Base-by-base conservation (phyloP, 352 stramenopile species). In the Phytophthora europaea region DNA sequence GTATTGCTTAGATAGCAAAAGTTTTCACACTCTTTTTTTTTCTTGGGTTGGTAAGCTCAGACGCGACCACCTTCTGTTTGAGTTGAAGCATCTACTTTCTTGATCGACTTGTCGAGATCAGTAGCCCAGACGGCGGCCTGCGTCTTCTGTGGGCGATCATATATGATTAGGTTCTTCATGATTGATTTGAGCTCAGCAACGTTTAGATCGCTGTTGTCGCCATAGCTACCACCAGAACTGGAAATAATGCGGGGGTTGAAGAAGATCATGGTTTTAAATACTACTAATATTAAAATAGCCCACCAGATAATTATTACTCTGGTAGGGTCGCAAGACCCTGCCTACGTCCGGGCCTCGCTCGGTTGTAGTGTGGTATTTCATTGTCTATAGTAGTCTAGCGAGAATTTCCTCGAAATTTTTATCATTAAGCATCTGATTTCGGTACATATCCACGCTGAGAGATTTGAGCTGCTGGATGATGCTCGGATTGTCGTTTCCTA, bases 391-490 rank as follows among this genome's bases (percentile, higher is more conserved):
- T 57, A 75, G 22, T 23, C 50, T 43, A 8, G 20, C 56, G 23
- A 75, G 66, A 58, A 71, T 75, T 13, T 62, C 6, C 36, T 65
- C 68, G 43, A 76, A 76, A 16, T 71, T 62, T 15, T 45, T 48
- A 62, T 70, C 62, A 23, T 22, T 22, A 61, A 76, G 71, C 1
- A 76, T 18, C 26, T 15, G 22, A 51, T 76, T 76, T 16, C 10
- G 20, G 56, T 72, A 76, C 69, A 76, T 76, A 72, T 76, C 69
- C 23, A 47, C 52, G 1, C 13, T 55, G 1, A 72, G 43, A 8
- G 47, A 51, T 2, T 26, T 26, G 23, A 26, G 23, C 23, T 26
- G 23, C 23, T 26, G 1, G 23, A 26, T 26, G 23, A 26, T 26
- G 23, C 23, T 26, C 2, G 23, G 2, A 26, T 26, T 26, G 23